Conservation (phyloP, 202 grass and related monocot genomes). For the Setaria viridis region DNA sequence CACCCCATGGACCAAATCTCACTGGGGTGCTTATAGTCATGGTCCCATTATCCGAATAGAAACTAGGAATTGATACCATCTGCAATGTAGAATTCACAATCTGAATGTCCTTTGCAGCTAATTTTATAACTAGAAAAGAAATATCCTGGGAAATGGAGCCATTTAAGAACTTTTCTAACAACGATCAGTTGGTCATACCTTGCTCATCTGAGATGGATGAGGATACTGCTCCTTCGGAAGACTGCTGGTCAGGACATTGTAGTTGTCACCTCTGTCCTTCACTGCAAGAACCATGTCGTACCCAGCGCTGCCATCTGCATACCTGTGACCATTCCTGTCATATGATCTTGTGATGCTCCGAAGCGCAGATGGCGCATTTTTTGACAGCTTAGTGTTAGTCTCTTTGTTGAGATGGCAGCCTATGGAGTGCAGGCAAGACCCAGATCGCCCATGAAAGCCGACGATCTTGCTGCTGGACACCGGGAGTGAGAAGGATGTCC, state of each 20-base stretch:
- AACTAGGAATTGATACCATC: conserved; percentile 73
- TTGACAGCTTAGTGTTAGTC: conserved; percentile 45
- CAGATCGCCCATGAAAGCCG: conserved; percentile 74
- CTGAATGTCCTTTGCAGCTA: background rate
- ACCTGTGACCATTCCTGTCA: conserved; percentile 47
- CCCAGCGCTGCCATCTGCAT: conserved; percentile 47
- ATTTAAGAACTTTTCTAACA: background rate
- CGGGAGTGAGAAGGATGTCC: conserved; percentile 62
- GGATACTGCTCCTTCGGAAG: conserved; percentile 46
- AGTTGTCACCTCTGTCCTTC: conserved; percentile 50
- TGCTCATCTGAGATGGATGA: conserved; percentile 45
- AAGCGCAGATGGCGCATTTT: conserved; percentile 48
- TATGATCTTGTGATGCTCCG: conserved; percentile 51
- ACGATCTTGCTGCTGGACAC: conserved; percentile 59
- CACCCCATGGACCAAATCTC: conserved; percentile 96
- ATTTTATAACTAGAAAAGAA: background rate
- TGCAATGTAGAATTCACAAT: conserved; percentile 46
- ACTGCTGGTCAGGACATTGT: conserved; percentile 42
- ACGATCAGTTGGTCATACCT: conserved; percentile 39
- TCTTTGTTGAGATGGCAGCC: conserved; percentile 67
- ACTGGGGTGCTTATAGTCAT: conserved; percentile 58
- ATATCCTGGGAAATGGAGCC: background rate
- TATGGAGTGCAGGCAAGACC: conserved; percentile 58
- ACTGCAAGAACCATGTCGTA: conserved; percentile 65
- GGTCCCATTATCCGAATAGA: conserved; percentile 61